phyloP scores from a whole-genome alignment of 1,284 basidiomycete species.

The Sphaerobolus stellatus region DNA sequence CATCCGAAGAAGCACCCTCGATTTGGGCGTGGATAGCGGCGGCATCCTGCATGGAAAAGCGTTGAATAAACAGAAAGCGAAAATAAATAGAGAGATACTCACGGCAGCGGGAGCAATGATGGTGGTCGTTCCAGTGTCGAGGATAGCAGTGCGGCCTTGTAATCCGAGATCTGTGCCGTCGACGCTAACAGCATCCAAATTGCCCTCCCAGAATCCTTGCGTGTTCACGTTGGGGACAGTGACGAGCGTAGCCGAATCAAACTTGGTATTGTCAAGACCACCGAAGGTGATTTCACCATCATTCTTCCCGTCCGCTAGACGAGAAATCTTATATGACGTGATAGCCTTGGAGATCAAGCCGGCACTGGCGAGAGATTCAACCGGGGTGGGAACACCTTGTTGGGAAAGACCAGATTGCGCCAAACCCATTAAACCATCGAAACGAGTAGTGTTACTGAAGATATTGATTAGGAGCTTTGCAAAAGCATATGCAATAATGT shows the following conservation, averaged over 20 bases:
- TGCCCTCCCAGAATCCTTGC: slow-evolving; percentile 78
- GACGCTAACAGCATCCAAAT: slow-evolving; percentile 57
- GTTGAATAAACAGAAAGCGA: slow-evolving; percentile 31
- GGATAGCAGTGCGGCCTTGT: slow-evolving; percentile 64
- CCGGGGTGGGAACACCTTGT: slow-evolving; percentile 66
- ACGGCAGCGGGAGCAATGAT: slow-evolving; percentile 32
- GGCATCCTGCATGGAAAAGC: slow-evolving; percentile 65
- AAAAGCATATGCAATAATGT: slow-evolving; percentile 1
- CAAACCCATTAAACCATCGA: slow-evolving; percentile 85
- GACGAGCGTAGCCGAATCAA: slow-evolving; percentile 53
- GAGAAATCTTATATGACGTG: slow-evolving; percentile 79
- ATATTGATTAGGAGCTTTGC: slow-evolving; percentile 13
- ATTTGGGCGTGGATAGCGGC: slow-evolving; percentile 57
- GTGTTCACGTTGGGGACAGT: slow-evolving; percentile 60
- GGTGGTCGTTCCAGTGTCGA: slow-evolving; percentile 69
- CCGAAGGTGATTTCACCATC: slow-evolving; percentile 84
- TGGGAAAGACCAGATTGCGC: slow-evolving; percentile 74
- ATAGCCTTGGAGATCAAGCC: slow-evolving; percentile 68
- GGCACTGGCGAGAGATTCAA: slow-evolving; percentile 65
- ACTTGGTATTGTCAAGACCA: slow-evolving; percentile 71
- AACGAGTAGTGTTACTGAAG: slow-evolving; percentile 42
- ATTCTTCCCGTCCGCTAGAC: slow-evolving; percentile 69
- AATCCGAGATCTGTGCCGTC: slow-evolving; percentile 55
- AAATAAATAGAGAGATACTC: neutral
- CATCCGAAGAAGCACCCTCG: slow-evolving; percentile 58